Base-by-base conservation (phyloP, 306 rosid species). In the Hylodesmum podocarpum region DNA sequence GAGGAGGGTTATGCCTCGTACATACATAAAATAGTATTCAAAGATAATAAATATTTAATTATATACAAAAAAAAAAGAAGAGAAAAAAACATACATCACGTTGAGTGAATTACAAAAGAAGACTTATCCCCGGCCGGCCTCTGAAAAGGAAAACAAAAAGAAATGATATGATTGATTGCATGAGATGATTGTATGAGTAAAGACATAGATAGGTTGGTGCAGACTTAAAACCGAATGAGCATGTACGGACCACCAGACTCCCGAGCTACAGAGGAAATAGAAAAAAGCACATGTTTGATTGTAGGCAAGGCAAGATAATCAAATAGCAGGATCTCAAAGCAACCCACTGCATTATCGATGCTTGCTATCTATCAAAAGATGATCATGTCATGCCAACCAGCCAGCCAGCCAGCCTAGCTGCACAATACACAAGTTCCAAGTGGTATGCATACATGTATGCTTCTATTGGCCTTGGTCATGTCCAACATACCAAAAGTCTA, bases 41-140 rank as follows among this genome's bases (percentile, higher is more conserved):
- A 78, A 28, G 58, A 63, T 62, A 14, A 79, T 63, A 62, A 58
- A 80, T 62, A 62, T 6, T 9, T 44, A 33, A 74, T 81, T 85
- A 82, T 88, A 51, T 78, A 85, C 89, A 87, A 76, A 76, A 67
- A n/a, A n/a, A n/a, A n/a, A n/a, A n/a, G n/a, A n/a, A n/a, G n/a
- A n/a, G n/a, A n/a, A n/a, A n/a, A 46, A 22, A 55, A 63, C 37
- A 33, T 15, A 58, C 64, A 64, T 54, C 50, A 33, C 44, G 14
- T 62, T 10, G 13, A 34, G 69, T 37, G 31, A 64, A 37, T 37
- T 4, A 39, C 11, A 36, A 61, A 61, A 61, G 16, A 18, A 59
- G 1, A n/a, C n/a, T n/a, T n/a, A 50, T 8, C 12, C 57, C 57
- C 19, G n/a, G n/a, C n/a, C n/a, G n/a, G n/a, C 19, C 4, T 2